These are phyloP conservation scores for Aspergillus diversus DNA, from an alignment of 495 filamentous ascomycete genomes.

Conservation along the genomic window DNA sequence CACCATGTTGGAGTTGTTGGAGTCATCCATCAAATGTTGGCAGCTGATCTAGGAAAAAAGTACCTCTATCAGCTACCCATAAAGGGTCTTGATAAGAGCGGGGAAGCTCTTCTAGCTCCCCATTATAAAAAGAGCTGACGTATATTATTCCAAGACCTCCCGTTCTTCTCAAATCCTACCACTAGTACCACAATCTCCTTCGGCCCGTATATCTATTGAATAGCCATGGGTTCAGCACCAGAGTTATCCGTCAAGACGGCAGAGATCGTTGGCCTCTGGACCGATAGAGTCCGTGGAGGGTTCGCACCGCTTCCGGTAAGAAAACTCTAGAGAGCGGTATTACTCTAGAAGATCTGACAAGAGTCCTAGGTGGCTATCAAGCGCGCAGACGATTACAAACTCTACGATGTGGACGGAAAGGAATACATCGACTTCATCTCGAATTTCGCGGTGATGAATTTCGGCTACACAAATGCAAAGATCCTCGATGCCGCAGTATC, in stretches of 20 bases:
- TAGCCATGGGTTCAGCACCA: not conserved
- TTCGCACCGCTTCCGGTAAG: not conserved
- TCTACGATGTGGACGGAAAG: not conserved
- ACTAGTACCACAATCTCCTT: too few species aligned
- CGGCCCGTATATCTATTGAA: too few species aligned
- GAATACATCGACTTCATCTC: slow-evolving; percentile 3
- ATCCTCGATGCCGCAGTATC: not conserved
- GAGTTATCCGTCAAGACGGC: not conserved
- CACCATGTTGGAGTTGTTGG: too few species aligned
- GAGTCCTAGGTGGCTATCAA: not conserved
- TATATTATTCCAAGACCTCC: too few species aligned
- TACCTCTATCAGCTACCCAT: too few species aligned
- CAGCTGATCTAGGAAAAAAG: too few species aligned
- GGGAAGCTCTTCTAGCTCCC: too few species aligned
- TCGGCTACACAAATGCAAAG: not conserved
- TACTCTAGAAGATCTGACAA: not conserved
- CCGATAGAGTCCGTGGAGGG: not conserved
- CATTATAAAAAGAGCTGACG: too few species aligned
- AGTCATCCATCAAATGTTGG: too few species aligned
- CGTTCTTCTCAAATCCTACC: too few species aligned
- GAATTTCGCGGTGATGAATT: not conserved
- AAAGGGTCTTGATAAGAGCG: too few species aligned
- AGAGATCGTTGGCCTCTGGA: not conserved
- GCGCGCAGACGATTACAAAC: not conserved
- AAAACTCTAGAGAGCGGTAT: not conserved